Percentiles rank a stretch among this genome's conserved stretches.
These are phyloP conservation scores for Scopulariopsis brevicaulis DNA, from an alignment of 2,329 filamentous ascomycete genomes.

Conservation along the genomic window DNA sequence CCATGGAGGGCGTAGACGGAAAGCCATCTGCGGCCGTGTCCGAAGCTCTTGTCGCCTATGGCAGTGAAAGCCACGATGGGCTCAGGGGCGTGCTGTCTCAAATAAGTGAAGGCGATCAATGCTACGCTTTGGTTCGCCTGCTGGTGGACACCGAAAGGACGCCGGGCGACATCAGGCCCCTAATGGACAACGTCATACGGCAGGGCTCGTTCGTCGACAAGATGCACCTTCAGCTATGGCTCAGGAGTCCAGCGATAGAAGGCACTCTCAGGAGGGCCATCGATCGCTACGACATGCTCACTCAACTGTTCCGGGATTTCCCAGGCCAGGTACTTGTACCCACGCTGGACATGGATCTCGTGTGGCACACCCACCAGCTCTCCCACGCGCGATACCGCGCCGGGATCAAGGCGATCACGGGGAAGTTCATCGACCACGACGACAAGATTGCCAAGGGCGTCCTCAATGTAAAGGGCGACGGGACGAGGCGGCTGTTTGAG, in stretches of 20 bases:
- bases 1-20: not conserved
- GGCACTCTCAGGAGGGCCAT: slow-evolving; percentile 22
- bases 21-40: not conserved
- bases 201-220: slow-evolving; percentile 26
- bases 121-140: not conserved
- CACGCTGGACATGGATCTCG: slow-evolving; percentile 28
- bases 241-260: slow-evolving; percentile 19
- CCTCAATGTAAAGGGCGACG: not conserved
- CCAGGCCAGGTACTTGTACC: slow-evolving; percentile 21
- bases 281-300: slow-evolving; percentile 24
- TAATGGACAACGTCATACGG: slow-evolving; percentile 19
- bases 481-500: not conserved
- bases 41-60: not conserved
- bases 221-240: slow-evolving; percentile 26
- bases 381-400: slow-evolving; percentile 15
- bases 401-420: slow-evolving; percentile 8
- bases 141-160: not conserved
- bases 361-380: slow-evolving; percentile 31
- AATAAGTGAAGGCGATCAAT: not conserved
- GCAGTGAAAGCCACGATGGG: not conserved
- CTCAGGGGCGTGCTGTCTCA: not conserved
- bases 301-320: slow-evolving; percentile 18
- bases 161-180: not conserved
- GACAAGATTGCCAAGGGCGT: slow-evolving; percentile 14
- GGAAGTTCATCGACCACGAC: slow-evolving; percentile 24